phyloP scores from a whole-genome alignment of 306 rosid genomes.

The Rosa rugosa region DNA sequence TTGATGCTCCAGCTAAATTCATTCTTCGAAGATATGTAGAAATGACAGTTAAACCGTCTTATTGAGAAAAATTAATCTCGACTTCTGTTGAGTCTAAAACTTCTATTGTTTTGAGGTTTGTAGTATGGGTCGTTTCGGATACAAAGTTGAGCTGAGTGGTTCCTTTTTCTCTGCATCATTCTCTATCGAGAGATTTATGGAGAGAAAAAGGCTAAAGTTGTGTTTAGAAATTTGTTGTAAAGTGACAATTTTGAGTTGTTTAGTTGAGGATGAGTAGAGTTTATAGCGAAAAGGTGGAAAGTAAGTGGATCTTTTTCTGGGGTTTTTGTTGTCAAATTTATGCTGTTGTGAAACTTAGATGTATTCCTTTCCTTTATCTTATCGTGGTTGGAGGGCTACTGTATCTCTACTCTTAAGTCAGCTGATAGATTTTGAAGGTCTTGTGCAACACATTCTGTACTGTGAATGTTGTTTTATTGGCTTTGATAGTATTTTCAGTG shows the following conservation, averaged over 20 bases:
- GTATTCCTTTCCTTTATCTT: background rate
- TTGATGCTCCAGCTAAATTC: constrained; percentile 12
- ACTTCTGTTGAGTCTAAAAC: background rate
- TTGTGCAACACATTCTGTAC: constrained; percentile 1
- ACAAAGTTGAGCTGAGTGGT: background rate
- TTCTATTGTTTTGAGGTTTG: constrained; percentile 2
- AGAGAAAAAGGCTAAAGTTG: background rate
- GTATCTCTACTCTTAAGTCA: background rate
- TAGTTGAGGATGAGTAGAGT: background rate
- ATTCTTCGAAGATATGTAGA: constrained; percentile 12
- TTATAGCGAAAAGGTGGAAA: background rate
- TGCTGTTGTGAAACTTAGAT: background rate
- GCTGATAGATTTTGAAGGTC: constrained; percentile 1
- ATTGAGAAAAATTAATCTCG: background rate
- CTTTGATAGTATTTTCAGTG: constrained; percentile 5
- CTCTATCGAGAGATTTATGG: background rate
- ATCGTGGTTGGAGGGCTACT: background rate
- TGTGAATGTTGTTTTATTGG: background rate
- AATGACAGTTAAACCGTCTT: background rate
- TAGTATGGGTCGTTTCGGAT: background rate
- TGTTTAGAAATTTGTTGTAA: background rate
- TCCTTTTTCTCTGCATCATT: background rate
- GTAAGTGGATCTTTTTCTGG: background rate
- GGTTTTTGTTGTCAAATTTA: background rate
- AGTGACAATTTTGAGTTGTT: background rate